Conservation (phyloP, 2,329 filamentous ascomycete species). For the Diaporthe caulivora region DNA sequence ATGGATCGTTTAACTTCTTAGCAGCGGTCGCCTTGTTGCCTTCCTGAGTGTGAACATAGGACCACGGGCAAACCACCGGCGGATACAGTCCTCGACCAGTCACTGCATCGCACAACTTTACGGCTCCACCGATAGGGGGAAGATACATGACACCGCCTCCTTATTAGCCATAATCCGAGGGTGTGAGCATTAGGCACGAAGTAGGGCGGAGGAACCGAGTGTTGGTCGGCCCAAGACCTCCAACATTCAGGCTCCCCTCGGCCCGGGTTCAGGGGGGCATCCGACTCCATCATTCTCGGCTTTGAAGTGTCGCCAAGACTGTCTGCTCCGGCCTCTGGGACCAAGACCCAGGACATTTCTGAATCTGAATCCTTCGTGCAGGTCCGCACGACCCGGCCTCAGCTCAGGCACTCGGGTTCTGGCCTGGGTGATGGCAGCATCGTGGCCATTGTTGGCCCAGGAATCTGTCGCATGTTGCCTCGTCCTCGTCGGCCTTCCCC, state of each 20-base stretch:
- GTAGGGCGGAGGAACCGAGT: background rate
- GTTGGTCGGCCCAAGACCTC: conserved; percentile 15
- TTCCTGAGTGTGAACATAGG: background rate
- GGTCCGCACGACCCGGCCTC: background rate
- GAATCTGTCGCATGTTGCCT: background rate
- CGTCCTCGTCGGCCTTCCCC: background rate
- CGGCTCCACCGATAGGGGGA: background rate
- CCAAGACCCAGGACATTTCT: conserved; percentile 1
- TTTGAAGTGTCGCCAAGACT: conserved; percentile 14
- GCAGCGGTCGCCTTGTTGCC: conserved; percentile 15
- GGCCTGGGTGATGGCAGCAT: background rate
- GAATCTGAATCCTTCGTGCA: background rate
- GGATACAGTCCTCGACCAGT: background rate
- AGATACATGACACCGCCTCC: background rate
- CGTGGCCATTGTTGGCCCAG: background rate
- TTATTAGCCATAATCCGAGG: background rate
- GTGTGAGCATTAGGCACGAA: background rate
- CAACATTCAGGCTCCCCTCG: conserved; percentile 4
- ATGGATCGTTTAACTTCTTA: conserved; percentile 10
- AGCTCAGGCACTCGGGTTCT: background rate
- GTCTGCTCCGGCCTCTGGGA: conserved; percentile 23
- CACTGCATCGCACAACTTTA: background rate
- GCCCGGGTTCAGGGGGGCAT: conserved; percentile 17
- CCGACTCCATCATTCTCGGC: conserved; percentile 17
- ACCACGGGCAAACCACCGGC: background rate